Base-by-base conservation (phyloP, 257 asterid genomes). In the Osmanthus fragrans region DNA sequence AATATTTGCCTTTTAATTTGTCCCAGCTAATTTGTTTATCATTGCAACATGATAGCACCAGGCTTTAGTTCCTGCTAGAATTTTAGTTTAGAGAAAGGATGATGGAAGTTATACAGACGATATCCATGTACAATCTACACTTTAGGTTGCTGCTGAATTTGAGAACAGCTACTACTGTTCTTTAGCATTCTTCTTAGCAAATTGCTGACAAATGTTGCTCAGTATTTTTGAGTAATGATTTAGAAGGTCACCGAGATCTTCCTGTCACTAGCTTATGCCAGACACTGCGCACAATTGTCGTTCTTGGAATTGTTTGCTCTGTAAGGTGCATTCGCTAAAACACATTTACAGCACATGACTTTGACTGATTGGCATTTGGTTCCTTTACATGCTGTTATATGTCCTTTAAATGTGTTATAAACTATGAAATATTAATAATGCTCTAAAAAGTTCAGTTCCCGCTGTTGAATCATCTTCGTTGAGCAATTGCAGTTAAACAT, bases 391-490 rank as follows among this genome's bases (percentile, higher is more conserved):
- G 66, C 25, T 76, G 21, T 60, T 64, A 67, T 70, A 32, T 69
- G 66, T 42, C 54, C 33, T 63, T 58, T 63, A 27, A 63, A 63
- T 9, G 34, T 25, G 69, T 11, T 23, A 27, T 63, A 27, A 27
- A 63, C 21, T 56, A 7, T 4, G 23, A 3, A 27, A 27, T 27
- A 27, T 32, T 63, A 63, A 63, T 9, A 63, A 27, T 63, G 69
- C 34, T 63, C 10, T 12, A 76, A 68, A 19, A n/a, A 76, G 25
- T n/a, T n/a, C 36, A 23, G 12, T 42, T 76, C 10, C 27, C 12
- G 42, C 54, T 51, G 33, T 33, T 18, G 66, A 30, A 75, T 65
- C 76, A 63, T 40, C 74, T 42, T 32, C 30, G 47, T 72, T 36
- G 30, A 75, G 27, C 15, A 45, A 74, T 70, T 39, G 12, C 60